Evolutionary conservation across 192 early-diverging fungal genomes (phyloP), one percentile per base, ranked within the genome.

Genomic region (Entomortierella chlamydospora): DNA sequence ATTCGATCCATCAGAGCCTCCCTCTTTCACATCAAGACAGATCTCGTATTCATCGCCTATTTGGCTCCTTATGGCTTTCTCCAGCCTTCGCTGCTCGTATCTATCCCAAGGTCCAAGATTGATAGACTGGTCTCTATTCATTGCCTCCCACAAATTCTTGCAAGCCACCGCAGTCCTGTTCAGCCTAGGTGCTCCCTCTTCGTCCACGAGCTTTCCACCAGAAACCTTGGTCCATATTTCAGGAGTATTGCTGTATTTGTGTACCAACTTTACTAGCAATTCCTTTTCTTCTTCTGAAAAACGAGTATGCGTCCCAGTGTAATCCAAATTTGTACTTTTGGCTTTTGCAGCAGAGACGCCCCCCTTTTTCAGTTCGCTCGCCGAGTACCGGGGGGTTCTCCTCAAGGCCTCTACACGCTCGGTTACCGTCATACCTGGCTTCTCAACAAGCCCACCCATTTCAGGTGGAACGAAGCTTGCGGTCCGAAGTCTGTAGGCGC

Each of bases 221-320:
- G 57, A 30, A 28, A 70, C 33, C 0, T 18, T 18, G 45, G 8
- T 23, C 58, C 68, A 61, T 9, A 37, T 10, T 4, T 54, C 26
- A 4, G 30, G 34, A 3, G 8, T 12, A 4, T 28, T 23, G n/a
- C 30, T 7, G 17, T 58, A 39, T 18, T 51, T 23, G 0, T 25
- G 8, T 9, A 59, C 30, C 0, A 68, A 13, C 28, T 59, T 49
- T 25, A 8, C 15, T 18, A 68, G 37, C 5, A 59, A 11, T 7
- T 15, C n/a, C 1, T 59, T 55, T 20, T 68, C 66, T 30, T 68
- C 57, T 12, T 8, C 4, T 2, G 66, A 58, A 42, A 55, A 59
- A 9, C 0, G 8, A 8, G 29, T 23, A 12, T n/a, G n/a, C n/a
- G n/a, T n/a, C n/a, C n/a, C 11, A 13, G 18, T 20, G 23, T 28